Percentiles rank a stretch among this genome's conserved stretches.
Conservation (phyloP, 176 grass and related monocot species). For the Elymus sibiricus region DNA sequence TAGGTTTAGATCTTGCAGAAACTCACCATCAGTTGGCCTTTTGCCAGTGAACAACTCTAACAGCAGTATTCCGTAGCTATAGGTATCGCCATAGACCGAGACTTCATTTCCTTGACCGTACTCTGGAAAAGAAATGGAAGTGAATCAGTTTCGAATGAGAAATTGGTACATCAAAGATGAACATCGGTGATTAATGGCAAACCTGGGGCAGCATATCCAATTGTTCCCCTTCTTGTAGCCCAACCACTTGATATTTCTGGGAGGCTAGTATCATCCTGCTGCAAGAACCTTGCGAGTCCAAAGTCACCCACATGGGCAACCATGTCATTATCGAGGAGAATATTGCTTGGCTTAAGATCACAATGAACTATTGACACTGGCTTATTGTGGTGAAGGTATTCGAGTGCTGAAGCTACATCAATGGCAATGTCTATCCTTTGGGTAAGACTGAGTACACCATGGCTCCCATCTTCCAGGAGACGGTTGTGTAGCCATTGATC, state of each 20-base stretch:
- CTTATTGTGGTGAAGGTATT: background rate
- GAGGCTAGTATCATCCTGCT: background rate
- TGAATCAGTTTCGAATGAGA: background rate
- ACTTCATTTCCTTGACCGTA: conserved; percentile 25
- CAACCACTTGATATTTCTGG: conserved; percentile 1
- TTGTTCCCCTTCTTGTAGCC: conserved; percentile 4
- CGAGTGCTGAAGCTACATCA: background rate
- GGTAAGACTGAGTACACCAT: background rate
- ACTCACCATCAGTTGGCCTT: conserved; percentile 14
- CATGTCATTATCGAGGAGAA: background rate
- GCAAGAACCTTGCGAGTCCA: background rate
- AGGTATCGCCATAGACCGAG: conserved; percentile 11
- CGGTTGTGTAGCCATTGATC: conserved; percentile 8
- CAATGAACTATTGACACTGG: conserved; percentile 4
- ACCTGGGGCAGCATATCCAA: conserved; percentile 23
- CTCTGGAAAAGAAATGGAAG: background rate
- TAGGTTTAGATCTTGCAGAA: background rate
- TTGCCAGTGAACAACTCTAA: conserved; percentile 23
- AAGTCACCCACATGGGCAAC: conserved; percentile 4
- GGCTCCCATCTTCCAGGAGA: background rate
- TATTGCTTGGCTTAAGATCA: conserved; percentile 1
- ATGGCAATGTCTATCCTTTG: conserved; percentile 7
- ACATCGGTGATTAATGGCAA: background rate
- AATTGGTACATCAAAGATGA: background rate
- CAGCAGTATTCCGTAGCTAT: conserved; percentile 19